Base-by-base conservation (phyloP, 805 yeast genomes). In the Candida suzukii region DNA sequence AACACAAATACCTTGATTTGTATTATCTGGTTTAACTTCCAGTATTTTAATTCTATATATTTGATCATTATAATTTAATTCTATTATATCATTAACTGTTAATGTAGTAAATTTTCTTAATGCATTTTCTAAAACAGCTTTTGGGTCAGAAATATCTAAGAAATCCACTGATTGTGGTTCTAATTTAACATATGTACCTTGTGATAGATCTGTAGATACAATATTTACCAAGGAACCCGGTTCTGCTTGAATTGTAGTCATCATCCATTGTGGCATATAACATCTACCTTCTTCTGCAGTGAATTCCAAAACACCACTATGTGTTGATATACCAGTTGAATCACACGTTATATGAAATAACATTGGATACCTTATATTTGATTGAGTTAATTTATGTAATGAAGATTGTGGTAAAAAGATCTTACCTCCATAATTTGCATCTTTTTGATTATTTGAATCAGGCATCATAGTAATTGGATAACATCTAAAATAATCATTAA, bases 241-340 rank as follows among this genome's bases (percentile, higher is more conserved):
- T 38, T 74, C 73, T 8, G 85, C 64, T 27, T 70, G 68, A 30
- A 93, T 64, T 0, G 95, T 84, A 35, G 66, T 73, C 84, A 93
- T 76, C 90, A 93, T 90, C 99, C 99, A 93, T 51, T 86, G 88
- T 0, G 99, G 99, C 28, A 93, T 54, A 58, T 93, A 93, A 2
- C 78, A 93, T 42, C 99, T 72, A 16, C 99, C 99, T 67, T 93
- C 99, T 57, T 93, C 98, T 1, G 99, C 96, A 16, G 86, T 83
- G 60, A 93, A 93, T 64, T 93, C 99, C 46, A 93, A 67, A 24
- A 93, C 99, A 56, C 99, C 99, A 37, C 90, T 84, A 58, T 88
- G 96, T 0, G 97, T 87, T 8, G 58, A 66, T 26, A 69, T 58
- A 17, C 63, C 70, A 3, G 70, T 67, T 20, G 74, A 68, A 51